Evolutionary conservation across 768 basidiomycete genomes (phyloP).

Genomic region (Boletus barrowsii): DNA sequence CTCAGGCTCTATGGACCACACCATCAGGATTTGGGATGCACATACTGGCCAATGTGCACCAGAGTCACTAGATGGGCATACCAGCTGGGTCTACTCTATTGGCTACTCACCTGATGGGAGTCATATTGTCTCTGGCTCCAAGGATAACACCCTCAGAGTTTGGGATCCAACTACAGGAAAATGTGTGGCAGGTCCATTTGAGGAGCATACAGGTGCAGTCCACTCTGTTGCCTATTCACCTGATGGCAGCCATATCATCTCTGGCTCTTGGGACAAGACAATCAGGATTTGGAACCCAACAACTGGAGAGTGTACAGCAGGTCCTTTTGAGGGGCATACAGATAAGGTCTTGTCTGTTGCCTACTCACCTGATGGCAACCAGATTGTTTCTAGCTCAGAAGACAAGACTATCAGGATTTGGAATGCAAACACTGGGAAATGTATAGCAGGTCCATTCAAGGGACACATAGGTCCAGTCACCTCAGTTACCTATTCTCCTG

Average conservation of each 20-base stretch:
- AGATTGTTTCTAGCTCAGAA: slow-evolving; percentile 17
- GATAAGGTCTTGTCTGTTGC: slow-evolving; percentile 6
- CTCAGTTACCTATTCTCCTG: slow-evolving; percentile 15
- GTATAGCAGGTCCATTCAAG: slow-evolving; percentile 13
- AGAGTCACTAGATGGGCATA: slow-evolving; percentile 6
- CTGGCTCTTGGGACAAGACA: slow-evolving; percentile 24
- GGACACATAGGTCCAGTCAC: slow-evolving; percentile 6
- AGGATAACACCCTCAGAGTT: slow-evolving; percentile 20
- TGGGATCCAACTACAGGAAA: slow-evolving; percentile 19
- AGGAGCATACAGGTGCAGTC: slow-evolving; percentile 18
- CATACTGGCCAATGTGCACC: slow-evolving; percentile 5
- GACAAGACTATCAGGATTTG: slow-evolving; percentile 18
- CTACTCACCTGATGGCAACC: slow-evolving; percentile 18
- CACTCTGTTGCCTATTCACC: slow-evolving; percentile 23
- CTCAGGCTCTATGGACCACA: slow-evolving; percentile 5
- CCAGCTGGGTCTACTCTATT: slow-evolving; percentile 9
- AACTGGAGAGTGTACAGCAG: slow-evolving; percentile 17
- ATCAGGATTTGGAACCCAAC: slow-evolving; percentile 20
- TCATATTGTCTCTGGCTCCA: slow-evolving; percentile 18
- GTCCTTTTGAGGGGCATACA: slow-evolving; percentile 22
- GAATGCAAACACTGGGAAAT: slow-evolving; percentile 15
- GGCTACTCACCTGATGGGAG: slow-evolving; percentile 29
- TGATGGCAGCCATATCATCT: slow-evolving; percentile 18
- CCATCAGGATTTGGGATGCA: slow-evolving; percentile 11
- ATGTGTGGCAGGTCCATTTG: slow-evolving; percentile 16